Conservation (phyloP, 257 asterid species). For the Scutellaria baicalensis region DNA sequence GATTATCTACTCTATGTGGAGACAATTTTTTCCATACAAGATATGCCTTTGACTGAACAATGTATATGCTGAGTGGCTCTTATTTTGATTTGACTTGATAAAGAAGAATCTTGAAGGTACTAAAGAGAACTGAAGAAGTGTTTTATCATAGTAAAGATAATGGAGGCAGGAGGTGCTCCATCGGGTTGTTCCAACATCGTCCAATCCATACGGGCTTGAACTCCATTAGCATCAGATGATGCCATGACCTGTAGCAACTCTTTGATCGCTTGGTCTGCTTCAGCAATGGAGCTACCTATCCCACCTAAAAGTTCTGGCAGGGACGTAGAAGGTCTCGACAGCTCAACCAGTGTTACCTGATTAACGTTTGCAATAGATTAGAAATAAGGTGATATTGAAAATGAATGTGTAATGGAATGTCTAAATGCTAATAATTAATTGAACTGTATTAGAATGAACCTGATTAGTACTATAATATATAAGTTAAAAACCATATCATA, state of each 20-base stretch:
- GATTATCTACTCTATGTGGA: no score
- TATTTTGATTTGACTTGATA: not conserved
- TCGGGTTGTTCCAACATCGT: constrained; percentile 54
- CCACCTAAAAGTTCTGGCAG: constrained; percentile 53
- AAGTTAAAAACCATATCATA: not conserved
- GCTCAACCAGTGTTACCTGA: constrained; percentile 81
- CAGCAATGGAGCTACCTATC: constrained; percentile 50
- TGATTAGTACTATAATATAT: no score
- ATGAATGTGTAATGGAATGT: not conserved
- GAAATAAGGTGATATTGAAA: not conserved
- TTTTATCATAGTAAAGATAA: constrained; percentile 38
- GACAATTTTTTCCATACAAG: no score
- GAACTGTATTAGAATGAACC: not conserved
- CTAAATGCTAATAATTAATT: not conserved
- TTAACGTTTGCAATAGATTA: not conserved
- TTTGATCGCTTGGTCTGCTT: constrained; percentile 46
- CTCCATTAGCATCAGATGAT: constrained; percentile 44
- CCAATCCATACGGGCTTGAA: constrained; percentile 89
- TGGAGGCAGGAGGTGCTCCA: constrained; percentile 39
- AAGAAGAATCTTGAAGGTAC: not conserved
- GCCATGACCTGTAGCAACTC: constrained; percentile 47
- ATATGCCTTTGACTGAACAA: not conserved
- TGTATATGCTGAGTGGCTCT: not conserved
- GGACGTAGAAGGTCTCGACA: constrained; percentile 69
- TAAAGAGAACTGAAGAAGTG: constrained; percentile 45